Evolutionary conservation across 345 rosid genomes (phyloP).

Genomic region (Iberis pinnata): DNA sequence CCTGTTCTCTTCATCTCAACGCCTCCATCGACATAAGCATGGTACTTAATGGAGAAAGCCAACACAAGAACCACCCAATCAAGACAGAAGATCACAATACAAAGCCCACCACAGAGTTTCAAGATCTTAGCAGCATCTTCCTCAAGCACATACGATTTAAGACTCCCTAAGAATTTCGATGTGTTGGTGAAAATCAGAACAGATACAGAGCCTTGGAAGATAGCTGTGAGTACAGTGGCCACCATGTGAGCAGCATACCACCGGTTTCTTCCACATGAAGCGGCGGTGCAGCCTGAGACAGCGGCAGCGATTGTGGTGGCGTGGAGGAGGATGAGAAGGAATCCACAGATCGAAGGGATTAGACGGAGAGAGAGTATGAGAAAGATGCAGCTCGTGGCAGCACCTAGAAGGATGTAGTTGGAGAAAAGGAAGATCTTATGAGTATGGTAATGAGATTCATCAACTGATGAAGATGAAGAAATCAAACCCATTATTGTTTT

Average conservation of each 20-base stretch:
- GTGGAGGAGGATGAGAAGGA: conserved; percentile 36
- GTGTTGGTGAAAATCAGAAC: conserved; percentile 71
- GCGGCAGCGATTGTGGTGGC: conserved; percentile 57
- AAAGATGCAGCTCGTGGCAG: conserved; percentile 88
- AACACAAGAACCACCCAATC: conserved; percentile 82
- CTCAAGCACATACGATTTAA: conserved; percentile 82
- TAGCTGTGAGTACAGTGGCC: conserved; percentile 80
- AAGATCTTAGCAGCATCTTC: conserved; percentile 75
- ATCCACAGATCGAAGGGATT: conserved; percentile 64
- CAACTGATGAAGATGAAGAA: conserved; percentile 18
- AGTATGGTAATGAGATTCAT: conserved; percentile 41
- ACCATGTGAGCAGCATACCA: conserved; percentile 94
- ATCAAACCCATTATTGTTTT: conserved; percentile 25
- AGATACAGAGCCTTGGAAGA: conserved; percentile 84
- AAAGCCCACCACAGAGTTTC: conserved; percentile 73
- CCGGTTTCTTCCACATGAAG: conserved; percentile 40
- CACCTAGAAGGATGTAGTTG: conserved; percentile 84
- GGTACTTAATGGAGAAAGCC: conserved; percentile 85
- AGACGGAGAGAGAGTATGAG: conserved; percentile 82
- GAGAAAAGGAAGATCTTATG: conserved; percentile 71
- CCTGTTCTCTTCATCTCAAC: conserved; percentile 40
- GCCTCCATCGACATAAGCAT: conserved; percentile 54
- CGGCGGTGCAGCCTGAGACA: conserved; percentile 66
- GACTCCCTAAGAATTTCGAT: conserved; percentile 42
- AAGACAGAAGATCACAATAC: conserved; percentile 60